Percentiles rank a stretch among this genome's conserved stretches.
These are phyloP conservation scores for Trichocladium antarcticum DNA, from an alignment of 495 filamentous ascomycete genomes.

Conservation along the genomic window DNA sequence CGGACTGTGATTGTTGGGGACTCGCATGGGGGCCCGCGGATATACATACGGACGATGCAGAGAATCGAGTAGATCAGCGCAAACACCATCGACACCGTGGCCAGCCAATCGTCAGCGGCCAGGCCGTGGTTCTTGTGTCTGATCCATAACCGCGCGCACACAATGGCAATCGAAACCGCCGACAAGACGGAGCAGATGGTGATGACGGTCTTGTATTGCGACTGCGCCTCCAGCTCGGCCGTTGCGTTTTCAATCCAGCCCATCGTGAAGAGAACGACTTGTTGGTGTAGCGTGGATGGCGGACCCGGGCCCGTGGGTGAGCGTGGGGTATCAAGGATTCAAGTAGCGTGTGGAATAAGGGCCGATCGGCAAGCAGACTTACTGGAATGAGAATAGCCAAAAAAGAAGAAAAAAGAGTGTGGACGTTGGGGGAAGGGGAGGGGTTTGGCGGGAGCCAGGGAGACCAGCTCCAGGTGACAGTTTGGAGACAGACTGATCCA, in stretches of 20 bases:
- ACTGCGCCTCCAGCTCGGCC: slow-evolving; percentile 19
- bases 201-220: slow-evolving; percentile 21
- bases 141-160: slow-evolving; percentile 18
- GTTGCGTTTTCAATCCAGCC: slow-evolving; percentile 22
- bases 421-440: background rate
- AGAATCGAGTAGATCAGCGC: slow-evolving; percentile 40
- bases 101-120: slow-evolving; percentile 24
- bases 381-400: slow-evolving; percentile 6
- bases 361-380: slow-evolving; percentile 9
- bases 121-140: slow-evolving; percentile 19
- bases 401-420: too few species aligned
- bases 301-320: background rate
- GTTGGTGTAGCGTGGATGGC: too few species aligned
- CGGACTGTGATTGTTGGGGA: too few species aligned
- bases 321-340: background rate
- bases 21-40: background rate
- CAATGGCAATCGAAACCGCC: slow-evolving; percentile 12
- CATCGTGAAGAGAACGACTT: too few species aligned
- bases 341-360: too few species aligned
- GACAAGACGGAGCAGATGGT: slow-evolving; percentile 18
- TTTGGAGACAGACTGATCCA: background rate
- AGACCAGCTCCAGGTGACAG: slow-evolving; percentile 8
- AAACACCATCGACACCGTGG: slow-evolving; percentile 26
- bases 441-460: slow-evolving; percentile 3
- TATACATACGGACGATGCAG: slow-evolving; percentile 40